Conservation (phyloP, 1,284 basidiomycete species). For the Malassezia brasiliensis region DNA sequence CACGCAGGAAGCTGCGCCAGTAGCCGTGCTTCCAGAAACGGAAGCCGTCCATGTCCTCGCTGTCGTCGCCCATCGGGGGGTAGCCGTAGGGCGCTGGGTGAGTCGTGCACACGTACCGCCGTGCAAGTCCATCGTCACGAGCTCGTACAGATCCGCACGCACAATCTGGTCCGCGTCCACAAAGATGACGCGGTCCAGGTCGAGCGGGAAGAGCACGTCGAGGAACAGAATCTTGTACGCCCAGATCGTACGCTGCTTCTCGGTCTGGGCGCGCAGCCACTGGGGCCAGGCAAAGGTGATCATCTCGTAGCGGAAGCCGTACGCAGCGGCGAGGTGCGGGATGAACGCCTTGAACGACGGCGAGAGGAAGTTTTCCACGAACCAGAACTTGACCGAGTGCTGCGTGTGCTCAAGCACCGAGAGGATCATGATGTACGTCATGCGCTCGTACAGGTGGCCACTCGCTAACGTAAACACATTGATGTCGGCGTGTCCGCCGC, state of each 20-base stretch:
- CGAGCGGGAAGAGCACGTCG: conserved; percentile 95
- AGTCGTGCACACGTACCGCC: conserved; percentile 55
- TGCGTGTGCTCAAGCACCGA: conserved; percentile 88
- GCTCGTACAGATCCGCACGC: conserved; percentile 81
- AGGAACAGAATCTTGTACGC: conserved; percentile 98
- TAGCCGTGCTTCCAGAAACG: conserved; percentile 86
- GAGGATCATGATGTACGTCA: conserved; percentile 94
- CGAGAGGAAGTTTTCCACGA: conserved; percentile 97
- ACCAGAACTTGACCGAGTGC: conserved; percentile 95
- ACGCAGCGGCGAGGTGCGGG: conserved; percentile 76
- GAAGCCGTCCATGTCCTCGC: conserved; percentile 85
- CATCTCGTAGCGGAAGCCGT: conserved; percentile 88
- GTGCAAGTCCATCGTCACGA: conserved; percentile 79
- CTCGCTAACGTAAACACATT: conserved; percentile 99
- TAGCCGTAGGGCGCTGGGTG: conserved; percentile 57
- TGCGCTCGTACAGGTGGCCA: conserved; percentile 89
- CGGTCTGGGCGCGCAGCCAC: conserved; percentile 89
- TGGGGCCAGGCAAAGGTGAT: conserved; percentile 98
- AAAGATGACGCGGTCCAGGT: conserved; percentile 94
- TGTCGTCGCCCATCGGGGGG: conserved; percentile 93
- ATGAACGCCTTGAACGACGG: conserved; percentile 95
- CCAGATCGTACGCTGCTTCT: conserved; percentile 98
- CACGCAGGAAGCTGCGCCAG: conserved; percentile 37
- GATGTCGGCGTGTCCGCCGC: conserved; percentile 57
- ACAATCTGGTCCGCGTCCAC: conserved; percentile 84